These are phyloP conservation scores for Gloeopeniophorella convolvens DNA, from an alignment of 768 basidiomycete species.

Conservation along the genomic window DNA sequence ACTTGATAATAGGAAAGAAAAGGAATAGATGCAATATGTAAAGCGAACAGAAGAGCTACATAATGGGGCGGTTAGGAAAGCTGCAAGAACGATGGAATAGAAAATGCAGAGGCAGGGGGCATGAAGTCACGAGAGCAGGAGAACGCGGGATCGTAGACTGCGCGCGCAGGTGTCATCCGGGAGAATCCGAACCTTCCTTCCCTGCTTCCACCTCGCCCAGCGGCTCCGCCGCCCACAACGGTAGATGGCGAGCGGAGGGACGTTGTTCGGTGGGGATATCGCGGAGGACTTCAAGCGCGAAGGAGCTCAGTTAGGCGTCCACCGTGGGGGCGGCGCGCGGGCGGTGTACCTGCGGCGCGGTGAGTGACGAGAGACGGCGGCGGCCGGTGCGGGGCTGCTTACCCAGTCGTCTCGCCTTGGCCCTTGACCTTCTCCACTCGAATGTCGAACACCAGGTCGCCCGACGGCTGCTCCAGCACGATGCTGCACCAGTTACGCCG, in stretches of 20 bases:
- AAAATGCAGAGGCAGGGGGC: too few species aligned
- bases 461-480: constrained; percentile 46
- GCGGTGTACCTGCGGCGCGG: constrained; percentile 23
- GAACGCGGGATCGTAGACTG: too few species aligned
- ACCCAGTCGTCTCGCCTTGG: constrained; percentile 74
- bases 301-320: constrained; percentile 19
- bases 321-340: constrained; percentile 28
- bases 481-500: constrained; percentile 83
- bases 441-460: constrained; percentile 74
- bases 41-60: not conserved
- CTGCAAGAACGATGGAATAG: too few species aligned
- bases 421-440: constrained; percentile 85
- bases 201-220: too few species aligned
- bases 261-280: too few species aligned
- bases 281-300: not conserved
- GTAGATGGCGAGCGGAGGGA: too few species aligned
- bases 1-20: constrained; percentile 3
- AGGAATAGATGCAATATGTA: not conserved
- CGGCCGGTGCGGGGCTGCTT: constrained; percentile 25
- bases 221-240: too few species aligned
- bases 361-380: not conserved
- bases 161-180: too few species aligned
- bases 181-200: too few species aligned
- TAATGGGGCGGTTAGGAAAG: too few species aligned
- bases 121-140: too few species aligned